phyloP scores from a whole-genome alignment of 192 early-diverging fungal genomes.

The Geranomyces michiganensis region DNA sequence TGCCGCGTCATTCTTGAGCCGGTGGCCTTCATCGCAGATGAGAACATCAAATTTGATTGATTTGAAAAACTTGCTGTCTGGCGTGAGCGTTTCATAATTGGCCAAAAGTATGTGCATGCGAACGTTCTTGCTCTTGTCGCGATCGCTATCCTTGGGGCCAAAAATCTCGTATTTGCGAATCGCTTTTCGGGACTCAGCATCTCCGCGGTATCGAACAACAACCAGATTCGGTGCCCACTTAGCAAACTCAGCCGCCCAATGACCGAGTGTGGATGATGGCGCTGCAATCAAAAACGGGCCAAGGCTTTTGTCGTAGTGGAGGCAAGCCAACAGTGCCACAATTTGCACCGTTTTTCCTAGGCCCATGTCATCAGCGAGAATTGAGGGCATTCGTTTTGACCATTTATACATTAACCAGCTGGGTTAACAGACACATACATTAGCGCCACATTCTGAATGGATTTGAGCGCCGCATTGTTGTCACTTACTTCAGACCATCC shows the following conservation, averaged over 20 bases:
- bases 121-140: conserved; percentile 46
- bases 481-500: conserved; percentile 30
- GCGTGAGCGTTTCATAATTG: conserved; percentile 88
- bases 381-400: conserved; percentile 60
- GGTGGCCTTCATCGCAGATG: conserved; percentile 95
- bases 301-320: conserved; percentile 75
- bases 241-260: conserved; percentile 92
- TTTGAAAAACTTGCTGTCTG: conserved; percentile 75
- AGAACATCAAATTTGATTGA: conserved; percentile 80
- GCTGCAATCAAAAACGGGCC: conserved; percentile 90
- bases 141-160: conserved; percentile 6
- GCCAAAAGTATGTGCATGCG: conserved; percentile 85
- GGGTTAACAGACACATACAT: not conserved
- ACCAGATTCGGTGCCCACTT: conserved; percentile 71
- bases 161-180: conserved; percentile 52
- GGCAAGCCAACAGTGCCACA: conserved; percentile 83
- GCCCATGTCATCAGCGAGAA: conserved; percentile 96
- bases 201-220: conserved; percentile 85
- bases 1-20: conserved; percentile 85
- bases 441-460: not conserved
- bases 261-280: conserved; percentile 86
- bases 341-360: conserved; percentile 95
- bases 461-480: not conserved
- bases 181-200: conserved; percentile 67
- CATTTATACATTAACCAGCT: conserved; percentile 75